These are phyloP conservation scores for Solanum medicagineum DNA, from an alignment of 257 asterid species.

Conservation along the genomic window DNA sequence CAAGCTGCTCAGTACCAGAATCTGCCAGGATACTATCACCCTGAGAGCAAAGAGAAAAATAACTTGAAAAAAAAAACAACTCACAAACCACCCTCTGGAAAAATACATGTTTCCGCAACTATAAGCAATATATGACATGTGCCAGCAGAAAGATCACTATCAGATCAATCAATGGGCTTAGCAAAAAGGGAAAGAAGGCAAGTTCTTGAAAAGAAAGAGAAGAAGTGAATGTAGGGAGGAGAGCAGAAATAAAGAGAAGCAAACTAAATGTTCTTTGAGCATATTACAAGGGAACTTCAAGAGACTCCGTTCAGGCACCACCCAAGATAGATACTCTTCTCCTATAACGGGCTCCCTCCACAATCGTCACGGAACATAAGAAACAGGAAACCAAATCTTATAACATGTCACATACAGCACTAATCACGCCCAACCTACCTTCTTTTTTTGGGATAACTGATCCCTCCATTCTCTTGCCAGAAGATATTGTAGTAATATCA, in stretches of 20 bases:
- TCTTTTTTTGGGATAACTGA: background rate
- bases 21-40: conserved; percentile 98
- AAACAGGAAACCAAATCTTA: background rate
- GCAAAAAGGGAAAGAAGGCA: background rate
- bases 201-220: background rate
- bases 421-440: background rate
- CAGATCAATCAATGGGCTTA: background rate
- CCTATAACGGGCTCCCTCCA: background rate
- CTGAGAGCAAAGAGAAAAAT: conserved; percentile 26
- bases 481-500: background rate
- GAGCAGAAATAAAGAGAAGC: background rate
- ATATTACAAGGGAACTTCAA: background rate
- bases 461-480: background rate
- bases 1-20: conserved; percentile 96
- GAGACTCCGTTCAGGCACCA: background rate
- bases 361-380: background rate
- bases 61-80: background rate
- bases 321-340: background rate
- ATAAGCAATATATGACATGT: background rate
- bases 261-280: background rate
- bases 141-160: background rate
- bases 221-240: background rate
- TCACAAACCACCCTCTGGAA: background rate
- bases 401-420: background rate
- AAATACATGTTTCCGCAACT: background rate